Conservation (phyloP, 495 filamentous ascomycete genomes). For the Cudoniella acicularis region DNA sequence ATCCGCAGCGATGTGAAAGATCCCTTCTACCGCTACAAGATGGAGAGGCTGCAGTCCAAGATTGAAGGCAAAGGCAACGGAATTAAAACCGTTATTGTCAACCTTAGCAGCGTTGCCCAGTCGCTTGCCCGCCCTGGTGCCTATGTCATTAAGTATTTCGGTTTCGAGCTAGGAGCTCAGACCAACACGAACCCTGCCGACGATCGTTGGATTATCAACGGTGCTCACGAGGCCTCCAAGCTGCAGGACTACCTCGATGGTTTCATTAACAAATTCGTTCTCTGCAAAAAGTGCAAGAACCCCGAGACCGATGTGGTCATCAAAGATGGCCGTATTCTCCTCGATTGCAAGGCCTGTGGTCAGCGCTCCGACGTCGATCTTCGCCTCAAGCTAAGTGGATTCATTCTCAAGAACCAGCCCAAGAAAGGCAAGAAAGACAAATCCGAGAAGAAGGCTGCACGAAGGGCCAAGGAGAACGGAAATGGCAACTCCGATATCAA, state of each 20-base stretch:
- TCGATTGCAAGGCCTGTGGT: conserved; percentile 99
- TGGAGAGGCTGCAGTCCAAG: conserved; percentile 97
- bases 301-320: conserved; percentile 94
- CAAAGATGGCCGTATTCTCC: conserved; percentile 83
- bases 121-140: conserved; percentile 88
- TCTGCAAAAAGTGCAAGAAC: conserved; percentile 99
- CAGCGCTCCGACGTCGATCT: conserved; percentile 86
- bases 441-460: conserved; percentile 81
- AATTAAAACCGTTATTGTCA: conserved; percentile 96
- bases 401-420: conserved; percentile 93
- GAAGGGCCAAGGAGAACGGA: conserved; percentile 72
- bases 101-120: conserved; percentile 89
- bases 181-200: conserved; percentile 96
- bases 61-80: conserved; percentile 99
- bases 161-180: conserved; percentile 96
- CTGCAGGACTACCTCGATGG: conserved; percentile 97
- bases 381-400: conserved; percentile 92
- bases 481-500: conserved; percentile 48
- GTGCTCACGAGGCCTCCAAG: conserved; percentile 91
- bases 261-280: conserved; percentile 96
- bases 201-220: conserved; percentile 99
- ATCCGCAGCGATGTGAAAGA: conserved; percentile 98
- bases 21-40: conserved; percentile 99
- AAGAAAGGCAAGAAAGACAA: conserved; percentile 94
- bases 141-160: conserved; percentile 99